phyloP scores from a whole-genome alignment of 1,139 yeast genomes.

The Blastobotrys persicus region DNA sequence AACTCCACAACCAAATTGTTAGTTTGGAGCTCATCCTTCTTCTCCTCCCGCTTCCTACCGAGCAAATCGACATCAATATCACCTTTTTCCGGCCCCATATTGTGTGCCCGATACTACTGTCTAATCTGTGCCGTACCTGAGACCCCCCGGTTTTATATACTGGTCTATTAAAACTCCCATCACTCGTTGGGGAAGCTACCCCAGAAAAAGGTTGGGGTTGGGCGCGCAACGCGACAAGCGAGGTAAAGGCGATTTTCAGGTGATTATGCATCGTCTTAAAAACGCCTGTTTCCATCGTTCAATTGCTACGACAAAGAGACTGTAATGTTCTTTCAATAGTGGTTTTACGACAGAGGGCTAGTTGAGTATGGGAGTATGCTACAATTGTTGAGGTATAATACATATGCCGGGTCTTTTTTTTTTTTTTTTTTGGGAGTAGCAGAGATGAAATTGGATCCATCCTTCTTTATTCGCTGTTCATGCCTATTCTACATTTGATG shows the following conservation, averaged over 20 bases:
- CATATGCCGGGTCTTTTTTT: too few relatives aligned
- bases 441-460: too few relatives aligned
- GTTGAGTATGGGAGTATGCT: too few relatives aligned
- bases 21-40: slow-evolving; percentile 13
- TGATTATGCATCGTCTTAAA: neutral
- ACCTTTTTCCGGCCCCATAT: neutral
- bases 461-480: too few relatives aligned
- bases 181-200: neutral
- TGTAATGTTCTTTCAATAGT: too few relatives aligned
- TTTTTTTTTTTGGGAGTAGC: too few relatives aligned
- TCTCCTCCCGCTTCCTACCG: slow-evolving; percentile 1
- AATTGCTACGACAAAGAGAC: too few relatives aligned
- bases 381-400: too few relatives aligned
- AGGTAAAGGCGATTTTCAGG: neutral
- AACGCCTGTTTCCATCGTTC: too few relatives aligned
- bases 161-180: neutral
- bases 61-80: slow-evolving; percentile 1
- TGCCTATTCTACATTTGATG: too few relatives aligned
- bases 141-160: neutral
- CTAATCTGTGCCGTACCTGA: neutral
- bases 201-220: neutral
- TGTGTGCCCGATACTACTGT: too few relatives aligned
- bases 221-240: neutral
- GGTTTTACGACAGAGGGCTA: too few relatives aligned
- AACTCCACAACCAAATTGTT: slow-evolving; percentile 28